phyloP scores from a whole-genome alignment of 2,329 filamentous ascomycete species.

The Fonsecaea erecta region DNA sequence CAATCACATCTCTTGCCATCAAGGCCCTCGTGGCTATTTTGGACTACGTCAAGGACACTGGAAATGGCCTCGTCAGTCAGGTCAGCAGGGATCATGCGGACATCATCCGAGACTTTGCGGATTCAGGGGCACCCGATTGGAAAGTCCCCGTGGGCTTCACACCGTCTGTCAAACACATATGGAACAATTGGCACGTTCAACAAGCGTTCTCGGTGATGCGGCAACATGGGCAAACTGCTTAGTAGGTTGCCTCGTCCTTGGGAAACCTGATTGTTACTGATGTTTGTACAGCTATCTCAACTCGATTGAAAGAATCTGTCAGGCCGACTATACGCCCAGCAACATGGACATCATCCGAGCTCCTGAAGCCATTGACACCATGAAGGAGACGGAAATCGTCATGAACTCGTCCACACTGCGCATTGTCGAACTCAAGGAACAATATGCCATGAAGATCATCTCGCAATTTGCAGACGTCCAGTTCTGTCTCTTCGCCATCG shows the following conservation, averaged over 20 bases:
- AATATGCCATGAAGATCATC: slow-evolving; percentile 21
- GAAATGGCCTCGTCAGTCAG: slow-evolving; percentile 22
- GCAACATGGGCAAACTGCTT: slow-evolving; percentile 25
- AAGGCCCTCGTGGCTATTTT: slow-evolving; percentile 26
- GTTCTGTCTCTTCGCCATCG: slow-evolving; percentile 29
- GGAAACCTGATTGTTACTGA: background rate
- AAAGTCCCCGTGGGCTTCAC: slow-evolving; percentile 9
- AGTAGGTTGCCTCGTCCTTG: slow-evolving; percentile 13
- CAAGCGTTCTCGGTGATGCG: slow-evolving; percentile 26
- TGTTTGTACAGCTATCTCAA: slow-evolving; percentile 22
- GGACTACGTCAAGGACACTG: slow-evolving; percentile 26
- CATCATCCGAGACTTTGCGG: slow-evolving; percentile 21
- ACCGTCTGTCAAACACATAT: slow-evolving; percentile 19
- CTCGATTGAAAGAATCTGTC: slow-evolving; percentile 27
- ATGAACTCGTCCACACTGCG: slow-evolving; percentile 19
- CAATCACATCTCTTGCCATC: slow-evolving; percentile 22
- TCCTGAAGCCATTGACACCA: slow-evolving; percentile 24
- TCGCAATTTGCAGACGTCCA: slow-evolving; percentile 29
- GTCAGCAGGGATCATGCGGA: slow-evolving; percentile 21
- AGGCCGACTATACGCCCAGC: slow-evolving; percentile 25
- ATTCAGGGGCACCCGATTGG: slow-evolving; percentile 22
- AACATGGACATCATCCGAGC: slow-evolving; percentile 29
- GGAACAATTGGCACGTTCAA: slow-evolving; percentile 27
- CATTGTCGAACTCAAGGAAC: slow-evolving; percentile 24
- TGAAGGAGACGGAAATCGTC: slow-evolving; percentile 29